Base-by-base conservation (phyloP, 1,284 basidiomycete species). In the Fomitiporia mediterranea region DNA sequence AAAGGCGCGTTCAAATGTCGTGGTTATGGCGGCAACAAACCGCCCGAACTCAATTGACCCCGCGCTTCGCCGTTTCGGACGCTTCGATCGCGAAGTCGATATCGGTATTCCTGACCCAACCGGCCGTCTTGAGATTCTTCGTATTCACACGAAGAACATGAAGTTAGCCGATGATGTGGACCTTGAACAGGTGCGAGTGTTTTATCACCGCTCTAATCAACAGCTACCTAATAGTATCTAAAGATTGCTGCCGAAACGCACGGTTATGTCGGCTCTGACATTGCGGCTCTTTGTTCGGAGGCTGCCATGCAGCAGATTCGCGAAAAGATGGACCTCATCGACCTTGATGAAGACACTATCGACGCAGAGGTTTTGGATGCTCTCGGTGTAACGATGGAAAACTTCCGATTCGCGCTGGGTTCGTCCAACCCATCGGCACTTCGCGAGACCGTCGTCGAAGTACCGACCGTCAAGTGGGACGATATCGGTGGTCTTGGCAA, bases 91-190 rank as follows among this genome's bases (percentile, higher is more conserved):
- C 69, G 97, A 99, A 76, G 91, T 99, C 62, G 96, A 99, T 75
- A 99, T 99, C 64, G 94, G 97, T 69, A 98, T 99, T 64, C 97
- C 96, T 53, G 96, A 99, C 73, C 95, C 96, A 0, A 98, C 95
- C 59, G 95, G 96, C 57, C 96, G 97, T 72, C 84, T 98, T 44
- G 96, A 99, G 72, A 98, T 99, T 66, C 84, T 99, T 60, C 91
- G 96, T 61, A 99, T 99, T 63, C 96, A 98, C 79, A 99, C 97
- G 58, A 99, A 98, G 86, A 99, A 99, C 80, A 99, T 99, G 96
- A 99, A 98, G 76, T 81, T 99, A 43, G 84, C 74, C n/a, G 95
- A 98, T 57, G 97, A 99, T 66, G 96, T 99, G 48, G 97, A 99
- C 67, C 83, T 99, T 55, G 96, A 99, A 72, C 93, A 96, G 78